A percentile compares a stretch with the other conserved stretches of the same genome.
phyloP scores from a whole-genome alignment of 2,329 filamentous ascomycete genomes.

The Fusarium heterosporum region DNA sequence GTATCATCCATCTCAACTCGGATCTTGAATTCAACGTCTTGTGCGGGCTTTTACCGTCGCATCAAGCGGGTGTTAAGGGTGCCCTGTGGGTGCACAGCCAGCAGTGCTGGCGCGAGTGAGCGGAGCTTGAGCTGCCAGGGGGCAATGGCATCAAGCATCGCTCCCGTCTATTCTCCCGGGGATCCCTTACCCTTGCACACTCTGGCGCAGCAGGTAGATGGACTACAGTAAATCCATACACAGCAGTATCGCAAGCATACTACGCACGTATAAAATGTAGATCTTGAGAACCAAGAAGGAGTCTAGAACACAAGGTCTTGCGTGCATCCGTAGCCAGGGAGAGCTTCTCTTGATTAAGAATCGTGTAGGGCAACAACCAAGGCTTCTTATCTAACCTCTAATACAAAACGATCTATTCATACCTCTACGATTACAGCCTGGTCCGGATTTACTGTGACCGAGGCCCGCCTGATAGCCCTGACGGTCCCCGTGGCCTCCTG shows the following conservation, averaged over 20 bases:
- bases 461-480: slow-evolving; percentile 26
- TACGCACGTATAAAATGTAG: not conserved
- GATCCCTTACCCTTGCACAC: slow-evolving; percentile 32
- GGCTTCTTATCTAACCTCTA: not conserved
- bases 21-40: slow-evolving; percentile 28
- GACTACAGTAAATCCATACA: not conserved
- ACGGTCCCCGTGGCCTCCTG: slow-evolving; percentile 35
- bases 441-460: not conserved
- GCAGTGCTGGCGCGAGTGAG: slow-evolving; percentile 42
- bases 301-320: not conserved
- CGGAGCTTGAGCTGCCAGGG: slow-evolving; percentile 40
- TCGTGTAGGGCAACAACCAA: not conserved
- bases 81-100: slow-evolving; percentile 32
- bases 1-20: slow-evolving; percentile 19
- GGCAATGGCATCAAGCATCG: slow-evolving; percentile 43
- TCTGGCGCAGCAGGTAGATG: slow-evolving; percentile 28
- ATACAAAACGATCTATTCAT: not conserved
- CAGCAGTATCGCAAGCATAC: not conserved
- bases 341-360: not conserved
- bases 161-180: slow-evolving; percentile 41
- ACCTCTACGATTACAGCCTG: not conserved
- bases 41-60: slow-evolving; percentile 36
- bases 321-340: not conserved
- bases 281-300: not conserved
- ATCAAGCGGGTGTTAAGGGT: slow-evolving; percentile 34